phyloP scores from a whole-genome alignment of 495 filamentous ascomycete genomes.

The Lentithecium fluviatile region DNA sequence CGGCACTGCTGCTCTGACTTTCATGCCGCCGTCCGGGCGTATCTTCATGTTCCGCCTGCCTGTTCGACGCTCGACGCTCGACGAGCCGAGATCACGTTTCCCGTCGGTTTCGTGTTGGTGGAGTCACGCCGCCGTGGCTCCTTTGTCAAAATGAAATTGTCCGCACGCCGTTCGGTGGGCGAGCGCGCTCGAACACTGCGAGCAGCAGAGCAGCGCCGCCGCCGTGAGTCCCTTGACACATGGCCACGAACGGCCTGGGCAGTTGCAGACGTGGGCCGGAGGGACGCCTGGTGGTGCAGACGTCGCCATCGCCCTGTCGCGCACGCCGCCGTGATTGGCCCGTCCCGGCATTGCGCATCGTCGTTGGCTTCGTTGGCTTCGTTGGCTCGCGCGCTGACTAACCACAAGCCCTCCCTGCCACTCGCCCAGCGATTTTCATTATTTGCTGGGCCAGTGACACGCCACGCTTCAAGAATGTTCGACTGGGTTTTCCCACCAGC shows the following conservation, averaged over 20 bases:
- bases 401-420: slow-evolving; percentile 1
- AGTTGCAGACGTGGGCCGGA: no score
- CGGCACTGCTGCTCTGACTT: slow-evolving; percentile 21
- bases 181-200: slow-evolving; percentile 24
- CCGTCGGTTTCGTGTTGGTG: slow-evolving; percentile 27
- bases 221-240: no score
- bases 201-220: no score
- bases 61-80: background rate
- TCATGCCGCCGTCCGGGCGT: slow-evolving; percentile 29
- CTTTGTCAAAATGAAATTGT: background rate
- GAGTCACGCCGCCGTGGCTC: slow-evolving; percentile 22
- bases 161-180: slow-evolving; percentile 19
- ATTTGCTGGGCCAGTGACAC: slow-evolving; percentile 15
- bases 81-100: slow-evolving; percentile 32
- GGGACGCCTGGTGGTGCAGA: no score
- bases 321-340: slow-evolving; percentile 6
- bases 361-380: slow-evolving; percentile 21
- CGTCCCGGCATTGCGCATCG: background rate
- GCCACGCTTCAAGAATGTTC: slow-evolving; percentile 21
- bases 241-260: background rate
- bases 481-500: slow-evolving; percentile 22
- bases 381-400: slow-evolving; percentile 4
- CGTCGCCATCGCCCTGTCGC: background rate
- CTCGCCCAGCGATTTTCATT: background rate
- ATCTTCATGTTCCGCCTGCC: slow-evolving; percentile 23